Conservation (phyloP, 495 filamentous ascomycete species). For the Pyrenopolyporus hunteri region DNA sequence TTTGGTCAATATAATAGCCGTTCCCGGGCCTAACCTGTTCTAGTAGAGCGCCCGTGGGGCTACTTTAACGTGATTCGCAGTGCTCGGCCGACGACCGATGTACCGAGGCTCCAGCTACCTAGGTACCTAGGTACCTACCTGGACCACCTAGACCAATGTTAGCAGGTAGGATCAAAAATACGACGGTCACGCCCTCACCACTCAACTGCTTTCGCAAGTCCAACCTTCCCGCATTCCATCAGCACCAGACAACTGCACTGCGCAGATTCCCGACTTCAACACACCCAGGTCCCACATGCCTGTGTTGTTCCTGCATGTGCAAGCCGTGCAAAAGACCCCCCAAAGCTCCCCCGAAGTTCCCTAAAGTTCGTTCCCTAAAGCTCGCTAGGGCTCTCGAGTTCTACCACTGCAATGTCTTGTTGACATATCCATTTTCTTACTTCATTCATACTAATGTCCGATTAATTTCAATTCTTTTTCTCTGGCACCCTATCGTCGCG, state of each 20-base stretch:
- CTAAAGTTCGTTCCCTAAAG: too few relatives aligned
- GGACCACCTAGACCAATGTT: background rate
- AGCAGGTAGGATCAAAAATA: slow-evolving; percentile 5
- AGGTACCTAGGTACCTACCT: background rate
- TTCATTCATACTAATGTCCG: slow-evolving; percentile 3
- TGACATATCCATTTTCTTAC: slow-evolving; percentile 14
- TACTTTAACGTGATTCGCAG: slow-evolving; percentile 11
- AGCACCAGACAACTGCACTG: slow-evolving; percentile 13
- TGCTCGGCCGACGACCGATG: slow-evolving; percentile 16
- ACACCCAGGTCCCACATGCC: slow-evolving; percentile 41
- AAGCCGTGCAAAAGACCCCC: too few relatives aligned
- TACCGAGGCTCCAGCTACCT: slow-evolving; percentile 34
- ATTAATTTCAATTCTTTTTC: slow-evolving; percentile 12
- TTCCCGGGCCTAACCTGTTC: background rate
- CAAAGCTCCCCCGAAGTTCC: too few relatives aligned
- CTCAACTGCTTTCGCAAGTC: slow-evolving; percentile 3
- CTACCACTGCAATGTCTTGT: slow-evolving; percentile 20
- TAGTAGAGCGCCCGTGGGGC: slow-evolving; percentile 10
- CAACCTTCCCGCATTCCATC: slow-evolving; percentile 36
- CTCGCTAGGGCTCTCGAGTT: background rate
- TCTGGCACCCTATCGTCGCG: slow-evolving; percentile 18
- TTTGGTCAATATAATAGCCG: background rate
- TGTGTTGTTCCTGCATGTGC: slow-evolving; percentile 31
- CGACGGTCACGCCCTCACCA: background rate
- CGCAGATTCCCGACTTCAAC: slow-evolving; percentile 22